phyloP scores from a whole-genome alignment of 192 early-diverging fungal genomes.

The Gigaspora rosea region DNA sequence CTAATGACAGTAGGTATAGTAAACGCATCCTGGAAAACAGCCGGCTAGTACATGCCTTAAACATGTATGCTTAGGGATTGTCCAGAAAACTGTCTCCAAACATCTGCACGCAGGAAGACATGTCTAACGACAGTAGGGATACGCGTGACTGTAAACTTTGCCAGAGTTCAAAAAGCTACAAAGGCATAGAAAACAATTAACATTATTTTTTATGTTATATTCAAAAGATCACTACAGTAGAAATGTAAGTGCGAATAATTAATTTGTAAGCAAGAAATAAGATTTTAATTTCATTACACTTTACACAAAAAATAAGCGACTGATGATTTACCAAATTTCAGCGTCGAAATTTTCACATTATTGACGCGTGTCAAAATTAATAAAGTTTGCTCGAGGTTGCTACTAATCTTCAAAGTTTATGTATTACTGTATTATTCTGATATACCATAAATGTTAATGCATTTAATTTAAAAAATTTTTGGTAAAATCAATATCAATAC shows the following conservation, averaged over 20 bases:
- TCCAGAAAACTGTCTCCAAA: background rate
- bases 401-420: no score
- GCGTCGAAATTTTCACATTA: no score
- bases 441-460: no score
- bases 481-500: no score
- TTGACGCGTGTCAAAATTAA: no score
- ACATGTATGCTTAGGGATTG: constrained; percentile 11
- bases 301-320: no score
- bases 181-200: background rate
- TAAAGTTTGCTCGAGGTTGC: no score
- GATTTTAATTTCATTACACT: no score
- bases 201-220: background rate
- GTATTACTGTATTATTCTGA: no score
- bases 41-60: constrained; percentile 10
- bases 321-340: no score
- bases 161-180: background rate
- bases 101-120: background rate
- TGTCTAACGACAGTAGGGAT: background rate
- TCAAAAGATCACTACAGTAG: background rate
- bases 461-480: no score
- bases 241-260: background rate
- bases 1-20: constrained; percentile 27
- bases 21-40: constrained; percentile 18
- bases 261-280: background rate
- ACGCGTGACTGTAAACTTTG: background rate